phyloP scores from a whole-genome alignment of 75 land plant genomes.

The Sequoiadendron giganteum region DNA sequence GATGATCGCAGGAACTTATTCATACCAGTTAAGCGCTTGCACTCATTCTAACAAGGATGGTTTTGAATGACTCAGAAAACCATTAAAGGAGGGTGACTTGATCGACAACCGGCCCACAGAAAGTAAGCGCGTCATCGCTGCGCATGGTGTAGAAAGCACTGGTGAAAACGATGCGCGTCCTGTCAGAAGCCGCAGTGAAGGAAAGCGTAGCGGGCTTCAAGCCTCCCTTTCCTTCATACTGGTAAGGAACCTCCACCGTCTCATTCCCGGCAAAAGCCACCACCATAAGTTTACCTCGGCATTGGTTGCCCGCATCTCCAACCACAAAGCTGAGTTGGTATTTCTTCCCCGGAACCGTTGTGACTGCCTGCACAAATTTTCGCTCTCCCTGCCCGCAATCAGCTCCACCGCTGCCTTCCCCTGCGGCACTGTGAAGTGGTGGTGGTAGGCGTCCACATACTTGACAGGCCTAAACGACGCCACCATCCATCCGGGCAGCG shows the following conservation, averaged over 20 bases:
- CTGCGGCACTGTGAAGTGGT: slow-evolving; percentile 43
- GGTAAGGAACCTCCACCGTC: neutral
- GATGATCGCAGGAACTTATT: no score
- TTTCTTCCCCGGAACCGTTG: slow-evolving; percentile 26
- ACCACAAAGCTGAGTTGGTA: slow-evolving; percentile 55
- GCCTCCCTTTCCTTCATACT: slow-evolving; percentile 33
- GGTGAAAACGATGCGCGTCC: slow-evolving; percentile 33
- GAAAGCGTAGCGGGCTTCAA: slow-evolving; percentile 26
- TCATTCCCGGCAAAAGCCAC: slow-evolving; percentile 26
- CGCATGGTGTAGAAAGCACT: slow-evolving; percentile 40
- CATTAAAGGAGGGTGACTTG: neutral
- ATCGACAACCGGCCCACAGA: slow-evolving; percentile 67
- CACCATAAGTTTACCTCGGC: slow-evolving; percentile 30
- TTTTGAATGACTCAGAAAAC: no score
- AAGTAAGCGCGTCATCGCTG: slow-evolving; percentile 26
- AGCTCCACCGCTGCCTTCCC: slow-evolving; percentile 62
- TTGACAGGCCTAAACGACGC: slow-evolving; percentile 1
- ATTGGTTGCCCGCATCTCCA: slow-evolving; percentile 47
- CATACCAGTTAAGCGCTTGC: no score
- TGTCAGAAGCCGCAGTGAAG: slow-evolving; percentile 31
- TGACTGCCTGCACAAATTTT: slow-evolving; percentile 53
- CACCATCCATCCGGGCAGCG: slow-evolving; percentile 15
- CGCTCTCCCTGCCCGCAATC: slow-evolving; percentile 58
- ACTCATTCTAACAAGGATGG: no score
- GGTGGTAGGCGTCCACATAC: slow-evolving; percentile 19